Conservation (phyloP, 1,139 yeast species). For the Diutina sp. region DNA sequence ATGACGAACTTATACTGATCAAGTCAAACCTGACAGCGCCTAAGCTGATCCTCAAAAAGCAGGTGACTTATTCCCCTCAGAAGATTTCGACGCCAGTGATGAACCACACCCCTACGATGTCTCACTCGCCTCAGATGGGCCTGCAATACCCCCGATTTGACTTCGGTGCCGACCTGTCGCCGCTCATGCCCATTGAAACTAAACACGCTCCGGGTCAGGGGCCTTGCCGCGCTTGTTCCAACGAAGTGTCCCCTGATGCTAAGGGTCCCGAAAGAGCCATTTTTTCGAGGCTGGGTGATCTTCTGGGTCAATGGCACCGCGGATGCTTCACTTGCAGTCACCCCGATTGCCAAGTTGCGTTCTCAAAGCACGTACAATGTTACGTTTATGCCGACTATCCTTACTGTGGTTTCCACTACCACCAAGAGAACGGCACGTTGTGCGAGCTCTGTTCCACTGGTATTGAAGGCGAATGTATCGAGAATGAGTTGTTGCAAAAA, state of each 20-base stretch:
- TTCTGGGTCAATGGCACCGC: constrained; percentile 93
- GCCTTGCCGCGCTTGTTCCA: constrained; percentile 57
- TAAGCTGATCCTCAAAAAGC: background rate
- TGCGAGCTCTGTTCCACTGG: constrained; percentile 64
- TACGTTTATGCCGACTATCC: constrained; percentile 73
- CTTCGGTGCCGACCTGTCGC: background rate
- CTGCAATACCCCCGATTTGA: background rate
- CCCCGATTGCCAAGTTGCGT: constrained; percentile 37
- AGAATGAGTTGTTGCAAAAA: constrained; percentile 53
- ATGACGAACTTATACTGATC: background rate
- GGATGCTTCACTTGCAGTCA: constrained; percentile 62
- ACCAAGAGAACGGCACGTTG: constrained; percentile 56
- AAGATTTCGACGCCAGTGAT: background rate
- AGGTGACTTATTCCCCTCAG: background rate
- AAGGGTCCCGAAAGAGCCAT: constrained; percentile 31
- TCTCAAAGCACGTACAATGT: constrained; percentile 54
- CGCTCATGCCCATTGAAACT: background rate
- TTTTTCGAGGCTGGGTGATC: constrained; percentile 69
- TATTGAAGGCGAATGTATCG: constrained; percentile 86
- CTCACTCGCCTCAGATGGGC: background rate
- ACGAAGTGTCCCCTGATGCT: constrained; percentile 34
- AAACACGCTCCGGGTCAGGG: constrained; percentile 52
- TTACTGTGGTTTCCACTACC: constrained; percentile 76
- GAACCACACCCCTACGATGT: background rate
- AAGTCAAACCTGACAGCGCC: background rate